Conservation (phyloP, 371 early-diverging fungal species). For the Mortierella sp. region DNA sequence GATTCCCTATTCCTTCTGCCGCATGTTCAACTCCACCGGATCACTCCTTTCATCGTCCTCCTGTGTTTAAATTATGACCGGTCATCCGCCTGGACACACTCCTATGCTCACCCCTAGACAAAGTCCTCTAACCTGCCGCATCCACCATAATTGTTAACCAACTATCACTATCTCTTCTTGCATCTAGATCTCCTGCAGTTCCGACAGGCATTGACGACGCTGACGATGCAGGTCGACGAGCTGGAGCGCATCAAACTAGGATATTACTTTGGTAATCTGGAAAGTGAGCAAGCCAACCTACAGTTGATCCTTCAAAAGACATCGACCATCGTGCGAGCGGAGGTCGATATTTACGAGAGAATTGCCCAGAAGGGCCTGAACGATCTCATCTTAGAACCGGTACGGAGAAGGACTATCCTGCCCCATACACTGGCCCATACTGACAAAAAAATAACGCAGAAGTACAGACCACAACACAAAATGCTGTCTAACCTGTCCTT, state of each 20-base stretch:
- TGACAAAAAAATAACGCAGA: too few species aligned
- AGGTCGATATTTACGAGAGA: slow-evolving; percentile 64
- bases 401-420: slow-evolving; percentile 20
- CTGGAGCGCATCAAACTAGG: slow-evolving; percentile 61
- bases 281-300: slow-evolving; percentile 60
- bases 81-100: too few species aligned
- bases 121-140: not conserved
- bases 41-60: too few species aligned
- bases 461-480: too few species aligned
- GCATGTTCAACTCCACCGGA: too few species aligned
- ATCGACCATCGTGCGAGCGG: slow-evolving; percentile 61
- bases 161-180: not conserved
- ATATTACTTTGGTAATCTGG: slow-evolving; percentile 60
- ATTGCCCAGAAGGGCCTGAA: slow-evolving; percentile 63
- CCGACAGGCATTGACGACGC: slow-evolving; percentile 58
- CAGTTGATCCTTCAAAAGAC: slow-evolving; percentile 60
- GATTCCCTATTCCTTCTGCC: too few species aligned
- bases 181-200: slow-evolving; percentile 58
- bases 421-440: not conserved
- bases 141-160: not conserved
- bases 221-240: slow-evolving; percentile 65
- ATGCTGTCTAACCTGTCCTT: too few species aligned
- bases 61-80: too few species aligned
- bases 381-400: slow-evolving; percentile 62
- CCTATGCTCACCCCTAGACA: too few species aligned